phyloP scores from a whole-genome alignment of 148 eudicot species.

The Mesembryanthemum crystallinum region DNA sequence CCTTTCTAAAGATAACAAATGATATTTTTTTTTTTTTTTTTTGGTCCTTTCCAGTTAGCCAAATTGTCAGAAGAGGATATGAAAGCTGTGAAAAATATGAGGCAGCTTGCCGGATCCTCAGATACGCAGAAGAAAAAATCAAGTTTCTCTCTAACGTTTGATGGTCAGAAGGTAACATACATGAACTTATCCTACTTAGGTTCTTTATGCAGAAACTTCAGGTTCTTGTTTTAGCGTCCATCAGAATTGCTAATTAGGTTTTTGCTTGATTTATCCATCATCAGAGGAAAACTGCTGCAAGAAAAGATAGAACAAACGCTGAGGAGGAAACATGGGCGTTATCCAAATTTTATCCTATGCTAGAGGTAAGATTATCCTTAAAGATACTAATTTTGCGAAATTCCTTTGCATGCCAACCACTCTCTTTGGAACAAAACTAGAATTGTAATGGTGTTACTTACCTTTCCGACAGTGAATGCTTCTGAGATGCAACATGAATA shows the following conservation, averaged over 20 bases:
- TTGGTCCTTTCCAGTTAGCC: constrained; percentile 55
- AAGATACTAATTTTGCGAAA: background rate
- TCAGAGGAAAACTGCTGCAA: constrained; percentile 71
- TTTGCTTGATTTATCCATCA: constrained; percentile 23
- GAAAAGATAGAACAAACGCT: constrained; percentile 66
- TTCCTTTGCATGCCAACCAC: background rate
- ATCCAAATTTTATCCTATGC: constrained; percentile 81
- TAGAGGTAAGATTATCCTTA: constrained; percentile 56
- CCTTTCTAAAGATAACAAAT: background rate
- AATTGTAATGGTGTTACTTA: too few species aligned
- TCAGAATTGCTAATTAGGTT: constrained; percentile 14
- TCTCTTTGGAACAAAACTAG: too few species aligned
- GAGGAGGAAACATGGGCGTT: constrained; percentile 96
- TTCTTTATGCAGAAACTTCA: constrained; percentile 9
- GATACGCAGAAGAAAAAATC: constrained; percentile 45
- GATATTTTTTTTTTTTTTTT: background rate
- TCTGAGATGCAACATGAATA: background rate
- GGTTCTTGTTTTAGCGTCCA: background rate
- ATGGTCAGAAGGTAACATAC: constrained; percentile 66
- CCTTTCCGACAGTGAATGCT: background rate
- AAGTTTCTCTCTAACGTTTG: constrained; percentile 83
- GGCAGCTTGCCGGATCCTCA: constrained; percentile 62
- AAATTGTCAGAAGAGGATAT: constrained; percentile 70
- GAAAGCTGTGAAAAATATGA: constrained; percentile 82
- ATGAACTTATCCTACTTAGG: background rate